Percentiles rank a stretch among this genome's conserved stretches.
These are phyloP conservation scores for Fusarium setosum DNA, from an alignment of 2,329 filamentous ascomycete species.

Conservation along the genomic window DNA sequence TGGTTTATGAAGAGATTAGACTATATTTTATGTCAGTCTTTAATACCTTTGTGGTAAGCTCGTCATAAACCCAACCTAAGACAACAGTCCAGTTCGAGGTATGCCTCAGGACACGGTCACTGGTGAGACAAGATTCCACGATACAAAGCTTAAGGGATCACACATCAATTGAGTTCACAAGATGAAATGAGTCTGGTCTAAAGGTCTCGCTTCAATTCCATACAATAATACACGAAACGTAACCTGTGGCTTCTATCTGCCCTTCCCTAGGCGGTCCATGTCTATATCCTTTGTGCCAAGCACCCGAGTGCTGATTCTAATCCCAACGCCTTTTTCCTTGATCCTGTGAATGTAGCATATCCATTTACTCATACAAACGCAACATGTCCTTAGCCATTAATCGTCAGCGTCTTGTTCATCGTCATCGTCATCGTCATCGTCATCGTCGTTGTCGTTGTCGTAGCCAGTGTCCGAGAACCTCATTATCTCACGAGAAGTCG, in stretches of 20 bases:
- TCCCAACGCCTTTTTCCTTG: conserved; percentile 3
- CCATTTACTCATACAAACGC: neutral
- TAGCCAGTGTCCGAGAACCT: neutral
- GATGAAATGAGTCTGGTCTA: neutral
- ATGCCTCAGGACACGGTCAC: too few species aligned
- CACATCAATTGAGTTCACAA: too few species aligned
- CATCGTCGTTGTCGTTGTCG: neutral
- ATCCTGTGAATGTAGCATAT: neutral
- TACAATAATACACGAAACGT: neutral
- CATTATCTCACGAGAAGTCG: neutral
- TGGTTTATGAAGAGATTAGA: too few species aligned
- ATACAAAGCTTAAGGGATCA: too few species aligned
- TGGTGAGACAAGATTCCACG: too few species aligned
- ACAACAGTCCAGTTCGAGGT: too few species aligned
- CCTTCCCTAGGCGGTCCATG: neutral
- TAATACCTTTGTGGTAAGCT: too few species aligned
- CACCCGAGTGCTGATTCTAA: neutral
- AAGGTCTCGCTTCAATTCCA: neutral
- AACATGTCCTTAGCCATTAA: neutral
- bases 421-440: neutral
- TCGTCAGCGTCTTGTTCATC: neutral
- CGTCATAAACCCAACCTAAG: too few species aligned
- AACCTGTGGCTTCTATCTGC: neutral
- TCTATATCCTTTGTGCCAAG: neutral
- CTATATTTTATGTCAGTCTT: too few species aligned